Evolutionary conservation across 768 basidiomycete species (phyloP).

Genomic region (Cystobasidium tubakii): DNA sequence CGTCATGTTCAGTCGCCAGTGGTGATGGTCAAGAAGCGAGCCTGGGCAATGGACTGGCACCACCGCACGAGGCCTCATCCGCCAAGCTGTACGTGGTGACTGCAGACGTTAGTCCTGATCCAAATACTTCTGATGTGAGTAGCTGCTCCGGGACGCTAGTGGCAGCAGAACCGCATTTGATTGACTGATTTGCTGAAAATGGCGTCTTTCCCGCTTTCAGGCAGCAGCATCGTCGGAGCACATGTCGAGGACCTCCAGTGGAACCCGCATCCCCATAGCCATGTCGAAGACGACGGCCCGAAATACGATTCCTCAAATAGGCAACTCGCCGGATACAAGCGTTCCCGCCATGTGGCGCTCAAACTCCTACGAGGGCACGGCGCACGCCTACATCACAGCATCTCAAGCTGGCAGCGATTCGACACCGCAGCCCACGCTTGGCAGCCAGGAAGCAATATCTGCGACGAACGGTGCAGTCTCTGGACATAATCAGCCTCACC

Average conservation of each 20-base stretch:
- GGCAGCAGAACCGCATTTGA: no score
- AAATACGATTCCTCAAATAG: not conserved
- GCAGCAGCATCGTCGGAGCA: not conserved
- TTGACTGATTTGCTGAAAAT: no score
- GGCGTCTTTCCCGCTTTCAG: not conserved
- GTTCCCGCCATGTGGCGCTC: slow-evolving; percentile 32
- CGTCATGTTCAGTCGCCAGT: no score
- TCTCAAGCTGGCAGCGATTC: not conserved
- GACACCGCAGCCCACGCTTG: not conserved
- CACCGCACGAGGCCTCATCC: not conserved
- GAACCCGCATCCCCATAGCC: not conserved
- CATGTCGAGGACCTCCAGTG: slow-evolving; percentile 2
- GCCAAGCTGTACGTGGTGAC: not conserved
- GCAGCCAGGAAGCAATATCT: not conserved
- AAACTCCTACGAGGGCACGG: slow-evolving; percentile 24
- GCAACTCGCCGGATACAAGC: not conserved
- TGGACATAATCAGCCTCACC: not conserved
- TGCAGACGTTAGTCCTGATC: not conserved
- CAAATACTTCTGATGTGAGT: not conserved
- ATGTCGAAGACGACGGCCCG: not conserved
- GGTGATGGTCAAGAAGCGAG: no score
- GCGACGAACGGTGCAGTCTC: not conserved
- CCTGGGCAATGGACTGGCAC: no score
- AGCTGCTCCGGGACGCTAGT: no score
- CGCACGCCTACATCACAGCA: slow-evolving; percentile 3